phyloP scores from a whole-genome alignment of 2,329 filamentous ascomycete species.

The Exophiala mesophila region DNA sequence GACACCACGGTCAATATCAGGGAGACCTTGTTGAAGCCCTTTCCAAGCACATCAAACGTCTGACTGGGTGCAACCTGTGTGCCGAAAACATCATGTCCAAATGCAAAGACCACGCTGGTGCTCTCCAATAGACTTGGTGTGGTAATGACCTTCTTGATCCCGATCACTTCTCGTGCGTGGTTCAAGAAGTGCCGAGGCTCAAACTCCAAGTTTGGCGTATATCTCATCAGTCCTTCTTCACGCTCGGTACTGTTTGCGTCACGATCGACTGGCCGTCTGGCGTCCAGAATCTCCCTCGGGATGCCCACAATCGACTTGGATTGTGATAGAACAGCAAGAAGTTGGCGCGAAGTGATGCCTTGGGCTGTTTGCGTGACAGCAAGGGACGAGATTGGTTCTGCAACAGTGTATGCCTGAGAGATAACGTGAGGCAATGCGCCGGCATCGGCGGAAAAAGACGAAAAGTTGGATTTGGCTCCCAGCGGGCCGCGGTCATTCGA shows the following conservation, averaged over 20 bases:
- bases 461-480: conserved; percentile 62
- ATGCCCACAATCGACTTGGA: conserved; percentile 73
- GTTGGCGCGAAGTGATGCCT: conserved; percentile 77
- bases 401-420: conserved; percentile 75
- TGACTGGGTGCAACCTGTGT: conserved; percentile 82
- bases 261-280: conserved; percentile 76
- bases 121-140: conserved; percentile 80
- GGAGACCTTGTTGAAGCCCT: conserved; percentile 86
- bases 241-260: conserved; percentile 74
- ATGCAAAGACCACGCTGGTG: conserved; percentile 83
- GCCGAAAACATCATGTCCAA: conserved; percentile 78
- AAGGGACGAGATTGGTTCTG: conserved; percentile 71
- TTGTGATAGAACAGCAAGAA: conserved; percentile 72
- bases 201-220: conserved; percentile 72
- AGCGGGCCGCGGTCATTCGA: conserved; percentile 81
- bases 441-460: conserved; percentile 65
- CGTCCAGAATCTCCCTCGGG: conserved; percentile 73
- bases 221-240: conserved; percentile 76
- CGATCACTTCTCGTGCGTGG: conserved; percentile 75
- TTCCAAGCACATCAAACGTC: conserved; percentile 86
- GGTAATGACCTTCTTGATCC: conserved; percentile 67
- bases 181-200: conserved; percentile 76
- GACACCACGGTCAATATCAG: conserved; percentile 79
- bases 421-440: conserved; percentile 66
- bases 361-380: conserved; percentile 84